phyloP scores from a whole-genome alignment of 768 basidiomycete genomes.

The Macrolepiota albuminosa region DNA sequence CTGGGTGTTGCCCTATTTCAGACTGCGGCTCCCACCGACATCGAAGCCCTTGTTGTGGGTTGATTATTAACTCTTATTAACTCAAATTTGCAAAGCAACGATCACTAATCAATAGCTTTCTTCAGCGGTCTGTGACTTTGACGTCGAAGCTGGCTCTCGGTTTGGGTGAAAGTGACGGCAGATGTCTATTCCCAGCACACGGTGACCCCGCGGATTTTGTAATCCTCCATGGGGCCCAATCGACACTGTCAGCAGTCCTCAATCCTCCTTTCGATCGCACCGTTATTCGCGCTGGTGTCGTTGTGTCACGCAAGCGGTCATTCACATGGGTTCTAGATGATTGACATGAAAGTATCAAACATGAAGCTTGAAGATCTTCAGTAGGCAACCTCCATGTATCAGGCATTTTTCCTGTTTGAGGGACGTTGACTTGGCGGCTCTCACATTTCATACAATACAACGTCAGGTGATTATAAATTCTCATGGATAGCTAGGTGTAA shows the following conservation, averaged over 20 bases:
- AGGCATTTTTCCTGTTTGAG: background rate
- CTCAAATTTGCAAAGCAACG: background rate
- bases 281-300: constrained; percentile 40
- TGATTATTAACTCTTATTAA: background rate
- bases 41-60: constrained; percentile 42
- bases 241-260: constrained; percentile 43
- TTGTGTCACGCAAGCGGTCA: constrained; percentile 36
- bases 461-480: background rate
- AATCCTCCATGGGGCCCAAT: constrained; percentile 44
- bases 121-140: constrained; percentile 46
- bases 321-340: constrained; percentile 28
- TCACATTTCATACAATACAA: background rate
- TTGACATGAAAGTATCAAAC: background rate
- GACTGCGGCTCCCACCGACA: constrained; percentile 42
- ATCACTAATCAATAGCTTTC: constrained; percentile 9
- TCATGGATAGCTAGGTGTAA: background rate
- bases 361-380: background rate
- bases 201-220: constrained; percentile 55
- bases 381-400: background rate
- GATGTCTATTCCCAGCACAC: constrained; percentile 29
- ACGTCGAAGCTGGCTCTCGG: constrained; percentile 51
- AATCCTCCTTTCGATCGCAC: constrained; percentile 47
- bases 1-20: constrained; percentile 60
- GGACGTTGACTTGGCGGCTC: background rate
- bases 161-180: constrained; percentile 14